phyloP scores from a whole-genome alignment of 1,139 yeast genomes.

The Candida sojae region DNA sequence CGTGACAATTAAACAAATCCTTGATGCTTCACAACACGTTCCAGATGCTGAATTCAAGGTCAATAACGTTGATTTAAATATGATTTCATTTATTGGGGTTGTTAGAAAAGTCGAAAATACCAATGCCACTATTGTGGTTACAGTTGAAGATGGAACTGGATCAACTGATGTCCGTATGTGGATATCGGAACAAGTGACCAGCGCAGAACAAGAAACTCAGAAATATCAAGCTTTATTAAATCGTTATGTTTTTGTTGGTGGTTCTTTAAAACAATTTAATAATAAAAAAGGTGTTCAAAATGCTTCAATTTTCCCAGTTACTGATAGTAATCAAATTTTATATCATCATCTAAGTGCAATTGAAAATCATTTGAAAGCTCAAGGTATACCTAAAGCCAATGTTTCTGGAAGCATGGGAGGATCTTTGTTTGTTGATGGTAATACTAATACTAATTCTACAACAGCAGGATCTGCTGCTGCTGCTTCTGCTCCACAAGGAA shows the following conservation, averaged over 20 bases:
- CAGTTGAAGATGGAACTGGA: constrained; percentile 87
- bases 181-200: constrained; percentile 54
- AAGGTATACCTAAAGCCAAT: constrained; percentile 29
- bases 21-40: constrained; percentile 62
- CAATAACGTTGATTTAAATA: constrained; percentile 61
- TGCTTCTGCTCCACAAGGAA: constrained; percentile 5
- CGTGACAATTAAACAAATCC: constrained; percentile 79
- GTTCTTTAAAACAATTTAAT: constrained; percentile 70
- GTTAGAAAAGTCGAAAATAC: constrained; percentile 60
- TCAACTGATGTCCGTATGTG: constrained; percentile 69
- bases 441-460: background rate
- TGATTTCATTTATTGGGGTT: constrained; percentile 67
- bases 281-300: constrained; percentile 68
- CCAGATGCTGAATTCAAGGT: constrained; percentile 77
- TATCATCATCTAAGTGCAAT: constrained; percentile 79
- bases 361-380: constrained; percentile 58
- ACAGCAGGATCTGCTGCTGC: background rate
- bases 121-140: constrained; percentile 54
- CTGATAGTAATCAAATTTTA: constrained; percentile 72
- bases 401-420: background rate
- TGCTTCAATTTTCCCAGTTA: constrained; percentile 59
- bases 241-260: constrained; percentile 68
- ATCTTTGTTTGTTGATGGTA: constrained; percentile 45
- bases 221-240: constrained; percentile 29
- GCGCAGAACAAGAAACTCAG: constrained; percentile 38